Conservation (phyloP, 257 asterid species). For the Paulownia fortunei region DNA sequence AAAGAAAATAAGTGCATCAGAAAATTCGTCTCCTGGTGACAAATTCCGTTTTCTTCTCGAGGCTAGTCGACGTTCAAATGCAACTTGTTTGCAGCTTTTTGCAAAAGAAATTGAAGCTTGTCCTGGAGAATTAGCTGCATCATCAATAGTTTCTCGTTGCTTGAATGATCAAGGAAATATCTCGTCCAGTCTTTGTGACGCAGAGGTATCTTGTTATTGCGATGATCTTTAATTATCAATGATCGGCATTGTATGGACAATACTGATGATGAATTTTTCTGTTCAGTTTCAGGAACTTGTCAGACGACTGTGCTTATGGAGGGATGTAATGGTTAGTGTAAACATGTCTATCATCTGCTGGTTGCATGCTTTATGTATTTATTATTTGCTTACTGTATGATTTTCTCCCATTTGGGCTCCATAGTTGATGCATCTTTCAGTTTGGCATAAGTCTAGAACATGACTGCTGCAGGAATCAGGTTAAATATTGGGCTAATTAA, state of each 20-base stretch:
- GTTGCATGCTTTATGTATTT: background rate
- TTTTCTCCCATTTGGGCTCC: no score
- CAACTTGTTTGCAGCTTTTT: constrained; percentile 79
- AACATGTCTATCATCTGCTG: constrained; percentile 15
- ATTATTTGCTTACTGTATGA: background rate
- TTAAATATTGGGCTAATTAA: no score
- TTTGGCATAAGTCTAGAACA: no score
- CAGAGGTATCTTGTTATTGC: constrained; percentile 53
- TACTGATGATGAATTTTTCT: constrained; percentile 36
- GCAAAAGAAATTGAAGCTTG: constrained; percentile 77
- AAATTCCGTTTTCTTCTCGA: constrained; percentile 77
- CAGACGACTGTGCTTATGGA: constrained; percentile 86
- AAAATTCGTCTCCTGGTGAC: constrained; percentile 80
- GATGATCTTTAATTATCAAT: constrained; percentile 21
- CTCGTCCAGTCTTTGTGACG: constrained; percentile 44
- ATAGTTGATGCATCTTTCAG: no score
- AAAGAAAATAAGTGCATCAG: constrained; percentile 67
- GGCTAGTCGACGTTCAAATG: constrained; percentile 90
- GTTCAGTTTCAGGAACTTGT: constrained; percentile 86
- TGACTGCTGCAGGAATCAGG: no score
- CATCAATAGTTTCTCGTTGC: constrained; percentile 81
- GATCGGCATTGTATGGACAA: constrained; percentile 19
- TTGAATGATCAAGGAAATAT: constrained; percentile 64
- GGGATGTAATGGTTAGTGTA: constrained; percentile 91
- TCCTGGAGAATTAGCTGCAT: constrained; percentile 90